Evolutionary conservation across 2,329 filamentous ascomycete species (phyloP).

Genomic region (Sporothrix inflata): DNA sequence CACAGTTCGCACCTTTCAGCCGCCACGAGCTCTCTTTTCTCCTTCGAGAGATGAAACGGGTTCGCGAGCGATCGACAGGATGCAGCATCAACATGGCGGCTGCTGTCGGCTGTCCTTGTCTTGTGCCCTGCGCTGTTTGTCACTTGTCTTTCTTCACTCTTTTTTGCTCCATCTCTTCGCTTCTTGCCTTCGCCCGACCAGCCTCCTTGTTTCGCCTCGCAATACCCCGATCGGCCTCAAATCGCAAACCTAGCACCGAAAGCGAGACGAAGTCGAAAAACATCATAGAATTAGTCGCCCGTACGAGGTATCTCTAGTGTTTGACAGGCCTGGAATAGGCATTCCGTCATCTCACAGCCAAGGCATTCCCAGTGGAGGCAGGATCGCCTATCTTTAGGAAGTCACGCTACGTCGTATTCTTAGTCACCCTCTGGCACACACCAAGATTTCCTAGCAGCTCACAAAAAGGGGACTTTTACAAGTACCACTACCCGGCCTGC

Average conservation of each 20-base stretch:
- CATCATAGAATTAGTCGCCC: neutral
- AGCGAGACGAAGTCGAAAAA: slow-evolving; percentile 7
- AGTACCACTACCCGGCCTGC: neutral
- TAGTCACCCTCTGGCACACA: neutral
- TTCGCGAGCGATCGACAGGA: slow-evolving; percentile 6
- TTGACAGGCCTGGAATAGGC: neutral
- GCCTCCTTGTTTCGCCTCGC: neutral
- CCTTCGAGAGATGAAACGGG: slow-evolving; percentile 1
- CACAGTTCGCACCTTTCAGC: neutral
- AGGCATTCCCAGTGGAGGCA: slow-evolving; percentile 19
- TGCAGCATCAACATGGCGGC: slow-evolving; percentile 1
- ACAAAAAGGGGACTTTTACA: neutral
- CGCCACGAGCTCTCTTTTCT: neutral
- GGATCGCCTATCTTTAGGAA: slow-evolving; percentile 15
- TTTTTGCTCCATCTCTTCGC: neutral
- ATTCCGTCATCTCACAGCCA: slow-evolving; percentile 16
- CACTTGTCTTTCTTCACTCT: neutral
- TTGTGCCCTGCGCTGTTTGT: neutral
- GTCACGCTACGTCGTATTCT: slow-evolving; percentile 19
- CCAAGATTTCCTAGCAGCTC: neutral
- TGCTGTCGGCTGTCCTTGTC: neutral
- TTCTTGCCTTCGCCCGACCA: neutral
- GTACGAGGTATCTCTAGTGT: neutral
- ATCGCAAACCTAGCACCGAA: neutral
- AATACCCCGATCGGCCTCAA: neutral